Base-by-base conservation (phyloP, 2,329 filamentous ascomycete genomes). In the Blumeria hordei region DNA sequence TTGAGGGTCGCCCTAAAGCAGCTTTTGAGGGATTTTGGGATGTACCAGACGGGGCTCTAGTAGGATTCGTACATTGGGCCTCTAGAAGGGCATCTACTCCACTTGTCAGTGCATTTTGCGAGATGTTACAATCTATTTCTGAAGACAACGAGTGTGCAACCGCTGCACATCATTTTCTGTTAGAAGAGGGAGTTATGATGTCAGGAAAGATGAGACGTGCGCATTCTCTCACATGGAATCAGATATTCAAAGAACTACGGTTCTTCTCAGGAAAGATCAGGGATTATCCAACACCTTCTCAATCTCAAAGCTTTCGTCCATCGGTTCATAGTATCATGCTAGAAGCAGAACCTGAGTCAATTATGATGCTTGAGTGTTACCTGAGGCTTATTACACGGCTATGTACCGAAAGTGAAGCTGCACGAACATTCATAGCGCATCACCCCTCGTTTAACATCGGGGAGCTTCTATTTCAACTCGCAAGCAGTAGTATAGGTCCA, bases 1-100 rank as follows among this genome's bases (percentile, higher is more conserved):
- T 90, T 64, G 86, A 96, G 63, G 80, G 83, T 34, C 82, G 88
- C 37, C 78, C 84, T 14, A 86, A 94, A 54, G 83, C 87, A 32
- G 86, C 88, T 9, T 79, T 85, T 63, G 62, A 66, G 21, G 83
- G 81, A 49, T 96, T 96, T 61, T 98, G 92, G 92, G 77, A 77
- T 35, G 88, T 95, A 64, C 80, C 84, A 1, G 92, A 98, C 62
- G 88, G 88, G 64, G 94, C 95, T 61, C 72, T 98, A 35, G 85
- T 88, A 59, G 92, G 92, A 0, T 98, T 98, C 65, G 75, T 98
- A 65, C 85, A 94, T 59, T 98, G 92, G 92, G 85, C 88, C n/a
- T 94, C 92, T 3, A 83, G 87, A 61, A 77, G 92, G 62, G 88
- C 94, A 58, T 94, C 93, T 0, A 95, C 93, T 0, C 92, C 92